A percentile compares a stretch with the other conserved stretches of the same genome.
Evolutionary conservation across 1,284 basidiomycete species (phyloP).

Genomic region (Athelia psychrophila): DNA sequence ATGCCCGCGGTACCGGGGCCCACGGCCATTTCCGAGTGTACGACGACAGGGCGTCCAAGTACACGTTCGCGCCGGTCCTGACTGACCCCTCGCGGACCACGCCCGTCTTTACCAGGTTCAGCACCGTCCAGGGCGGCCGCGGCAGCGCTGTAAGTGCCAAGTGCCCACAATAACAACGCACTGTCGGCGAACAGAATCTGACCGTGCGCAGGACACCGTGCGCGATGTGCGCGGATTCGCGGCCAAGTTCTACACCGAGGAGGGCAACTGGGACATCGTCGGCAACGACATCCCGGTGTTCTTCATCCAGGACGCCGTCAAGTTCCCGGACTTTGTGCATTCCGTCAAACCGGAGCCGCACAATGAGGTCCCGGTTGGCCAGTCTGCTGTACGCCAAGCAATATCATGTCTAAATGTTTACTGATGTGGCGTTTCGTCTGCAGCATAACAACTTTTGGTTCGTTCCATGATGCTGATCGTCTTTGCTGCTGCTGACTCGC

Average conservation of each 20-base stretch:
- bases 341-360: slow-evolving; percentile 81
- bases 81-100: slow-evolving; percentile 71
- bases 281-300: slow-evolving; percentile 80
- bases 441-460: slow-evolving; percentile 84
- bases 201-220: slow-evolving; percentile 52
- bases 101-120: slow-evolving; percentile 78
- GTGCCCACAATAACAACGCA: not conserved
- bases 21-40: slow-evolving; percentile 78
- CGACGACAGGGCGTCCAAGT: slow-evolving; percentile 59
- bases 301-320: slow-evolving; percentile 83
- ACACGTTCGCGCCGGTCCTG: slow-evolving; percentile 67
- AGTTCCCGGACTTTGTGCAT: slow-evolving; percentile 83
- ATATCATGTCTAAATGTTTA: too few relatives aligned
- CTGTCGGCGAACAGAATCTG: not conserved
- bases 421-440: too few relatives aligned
- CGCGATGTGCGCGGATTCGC: slow-evolving; percentile 86
- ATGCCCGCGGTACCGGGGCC: slow-evolving; percentile 78
- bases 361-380: slow-evolving; percentile 54
- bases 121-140: slow-evolving; percentile 74
- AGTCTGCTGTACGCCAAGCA: too few relatives aligned
- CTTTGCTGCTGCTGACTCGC: too few relatives aligned
- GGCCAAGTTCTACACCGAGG: slow-evolving; percentile 74
- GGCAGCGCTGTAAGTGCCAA: slow-evolving; percentile 59
- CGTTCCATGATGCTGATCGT: too few relatives aligned
- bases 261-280: slow-evolving; percentile 84